Evolutionary conservation across 495 filamentous ascomycete species (phyloP), one percentile per base, ranked within the genome.

Genomic region (Schizothecium vesticola): DNA sequence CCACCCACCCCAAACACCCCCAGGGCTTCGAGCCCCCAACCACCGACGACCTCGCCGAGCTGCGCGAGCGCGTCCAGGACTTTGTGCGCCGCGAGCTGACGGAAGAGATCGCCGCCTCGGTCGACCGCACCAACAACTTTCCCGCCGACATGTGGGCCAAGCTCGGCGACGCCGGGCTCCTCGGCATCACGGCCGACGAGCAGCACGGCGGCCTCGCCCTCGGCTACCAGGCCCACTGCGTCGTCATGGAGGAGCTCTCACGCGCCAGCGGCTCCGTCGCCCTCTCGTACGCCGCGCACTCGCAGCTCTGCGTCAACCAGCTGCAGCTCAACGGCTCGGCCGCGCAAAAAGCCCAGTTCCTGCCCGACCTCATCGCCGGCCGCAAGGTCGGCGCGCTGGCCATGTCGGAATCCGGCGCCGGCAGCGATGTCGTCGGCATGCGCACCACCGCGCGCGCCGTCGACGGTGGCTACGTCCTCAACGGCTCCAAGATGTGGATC

Each of bases 401-500:
- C 26, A 99, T 99, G 96, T 93, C 90, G 21, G 95, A 99, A 78
- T 89, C 93, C 64, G 92, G 90, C 1, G 90, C 95, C 2, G 95
- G 95, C 3, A 92, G 89, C 59, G 95, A 99, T 78, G 95, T 99
- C 1, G 93, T 99, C 23, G 91, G 90, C 76, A 99, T 99, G 95
- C 92, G 92, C 76, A 96, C 90, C 22, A 86, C 84, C 0, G 94
- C 94, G 0, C 89, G 88, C 74, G 83, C 84, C 56, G 90, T 90
- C 19, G 92, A 96, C 70, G 93, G 93, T 16, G 95, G 95, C 26
- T 98, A 89, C 80, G 26, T 92, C 31, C 83, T 99, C 65, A 92
- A 92, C 71, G 95, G 95, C 16, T 92, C 91, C 24, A 99, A 99
- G 85, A 98, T 99, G 95, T 99, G 95, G 95, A 99, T 99, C 70